These are phyloP conservation scores for Corylus americana DNA, from an alignment of 306 rosid genomes.

Conservation along the genomic window DNA sequence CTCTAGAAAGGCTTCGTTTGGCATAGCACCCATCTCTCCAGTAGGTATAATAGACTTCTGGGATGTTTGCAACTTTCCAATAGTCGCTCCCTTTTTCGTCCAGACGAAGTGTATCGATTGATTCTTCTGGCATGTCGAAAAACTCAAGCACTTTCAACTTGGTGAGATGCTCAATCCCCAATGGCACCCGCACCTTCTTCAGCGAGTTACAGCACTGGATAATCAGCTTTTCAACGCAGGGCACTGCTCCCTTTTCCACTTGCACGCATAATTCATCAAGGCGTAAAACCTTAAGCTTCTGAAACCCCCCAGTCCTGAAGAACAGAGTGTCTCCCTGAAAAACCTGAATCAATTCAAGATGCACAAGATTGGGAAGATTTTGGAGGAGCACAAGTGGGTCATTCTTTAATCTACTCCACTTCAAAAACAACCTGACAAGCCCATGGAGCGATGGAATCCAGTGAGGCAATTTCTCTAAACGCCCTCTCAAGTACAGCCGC, in stretches of 20 bases:
- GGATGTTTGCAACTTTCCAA: slow-evolving; percentile 54
- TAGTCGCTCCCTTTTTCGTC: slow-evolving; percentile 45
- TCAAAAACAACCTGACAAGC: slow-evolving; percentile 38
- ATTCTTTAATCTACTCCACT: slow-evolving; percentile 42
- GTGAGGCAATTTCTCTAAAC: slow-evolving; percentile 35
- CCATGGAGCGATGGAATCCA: slow-evolving; percentile 45
- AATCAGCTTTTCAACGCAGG: slow-evolving; percentile 55
- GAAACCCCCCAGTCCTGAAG: slow-evolving; percentile 51
- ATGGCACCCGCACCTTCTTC: slow-evolving; percentile 52
- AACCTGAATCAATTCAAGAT: slow-evolving; percentile 52
- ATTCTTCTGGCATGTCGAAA: slow-evolving; percentile 62
- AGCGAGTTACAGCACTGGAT: slow-evolving; percentile 53
- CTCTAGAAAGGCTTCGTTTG: background rate
- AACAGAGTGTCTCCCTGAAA: slow-evolving; percentile 47
- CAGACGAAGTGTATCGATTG: slow-evolving; percentile 47
- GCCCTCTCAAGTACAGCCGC: slow-evolving; percentile 42
- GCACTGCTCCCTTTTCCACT: slow-evolving; percentile 63
- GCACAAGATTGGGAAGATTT: slow-evolving; percentile 50
- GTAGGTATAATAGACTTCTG: slow-evolving; percentile 58
- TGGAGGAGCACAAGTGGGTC: slow-evolving; percentile 46
- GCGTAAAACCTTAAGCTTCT: slow-evolving; percentile 62
- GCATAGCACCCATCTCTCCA: slow-evolving; percentile 58
- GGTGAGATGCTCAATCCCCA: slow-evolving; percentile 50
- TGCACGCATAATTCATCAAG: slow-evolving; percentile 52
- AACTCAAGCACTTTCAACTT: slow-evolving; percentile 57